Base-by-base conservation (phyloP, 495 filamentous ascomycete genomes). In the Daldinia childiae region DNA sequence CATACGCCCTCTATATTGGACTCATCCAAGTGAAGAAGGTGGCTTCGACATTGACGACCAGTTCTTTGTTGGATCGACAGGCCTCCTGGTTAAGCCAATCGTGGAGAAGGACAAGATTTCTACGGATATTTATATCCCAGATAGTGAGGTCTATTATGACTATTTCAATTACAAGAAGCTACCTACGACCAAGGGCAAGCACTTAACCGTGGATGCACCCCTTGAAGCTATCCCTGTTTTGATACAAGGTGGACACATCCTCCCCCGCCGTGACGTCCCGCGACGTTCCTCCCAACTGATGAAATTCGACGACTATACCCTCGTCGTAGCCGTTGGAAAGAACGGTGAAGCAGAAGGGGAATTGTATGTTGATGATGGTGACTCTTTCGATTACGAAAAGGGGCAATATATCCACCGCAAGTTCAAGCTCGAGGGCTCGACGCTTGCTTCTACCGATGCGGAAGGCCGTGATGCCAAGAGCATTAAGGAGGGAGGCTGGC, bases 261-360 rank as follows among this genome's bases (percentile, higher is more conserved):
- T 99, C 77, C 91, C 93, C 15, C 91, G 95, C 50, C 92, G 93
- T 66, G 95, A 99, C 66, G 87, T 89, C 0, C 94, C 95, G 2
- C 88, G 95, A 45, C 88, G 94, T 58, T 94, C 91, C 70, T 91
- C 89, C 61, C 91, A 91, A 6, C 83, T 98, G 8, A 98, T 98
- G 96, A 90, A 87, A 73, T 96, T 88, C 81, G 95, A 99, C 76
- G 93, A 95, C 6, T 97, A 97, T 80, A 98, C 95, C 8, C 86
- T 99, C 2, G 88, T 98, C 39, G 83, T 98, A 4, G 87, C 89
- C 1, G 81, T 97, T n/a, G 82, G 87, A 71, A 88, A 89, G 74
- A 84, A 88, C 34, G 89, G 89, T 50, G 85, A 87, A 58, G 94
- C 95, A 0, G 89, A 92, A 57, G 95, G 95, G 29, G 88, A 88